A percentile compares a stretch with the other conserved stretches of the same genome.
Conservation (phyloP, 1,284 basidiomycete genomes). For the Microbotryum intermedium region DNA sequence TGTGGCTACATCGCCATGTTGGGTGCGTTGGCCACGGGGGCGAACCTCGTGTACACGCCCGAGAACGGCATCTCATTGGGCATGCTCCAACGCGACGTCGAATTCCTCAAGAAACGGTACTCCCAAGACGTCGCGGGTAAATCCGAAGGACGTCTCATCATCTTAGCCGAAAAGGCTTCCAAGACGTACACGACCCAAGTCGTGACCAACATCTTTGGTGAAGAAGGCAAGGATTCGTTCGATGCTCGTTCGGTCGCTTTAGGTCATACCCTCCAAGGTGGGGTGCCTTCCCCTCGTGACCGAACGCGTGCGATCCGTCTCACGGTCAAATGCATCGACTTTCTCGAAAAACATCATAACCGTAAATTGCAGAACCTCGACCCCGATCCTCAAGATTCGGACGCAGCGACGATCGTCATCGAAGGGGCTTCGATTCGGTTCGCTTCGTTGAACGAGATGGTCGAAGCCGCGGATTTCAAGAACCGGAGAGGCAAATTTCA, state of each 20-base stretch:
- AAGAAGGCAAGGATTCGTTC: conserved; percentile 84
- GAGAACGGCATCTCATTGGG: conserved; percentile 81
- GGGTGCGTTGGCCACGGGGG: conserved; percentile 88
- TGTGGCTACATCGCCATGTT: conserved; percentile 93
- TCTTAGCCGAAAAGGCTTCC: conserved; percentile 79
- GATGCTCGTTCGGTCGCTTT: conserved; percentile 88
- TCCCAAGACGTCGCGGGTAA: conserved; percentile 77
- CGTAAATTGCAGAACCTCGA: conserved; percentile 11
- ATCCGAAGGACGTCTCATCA: conserved; percentile 84
- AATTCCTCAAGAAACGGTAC: conserved; percentile 81
- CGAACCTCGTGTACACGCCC: conserved; percentile 86
- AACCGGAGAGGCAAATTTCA: conserved; percentile 67
- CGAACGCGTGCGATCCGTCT: conserved; percentile 83
- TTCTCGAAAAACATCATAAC: conserved; percentile 71
- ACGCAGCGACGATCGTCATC: conserved; percentile 82
- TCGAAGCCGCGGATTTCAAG: conserved; percentile 78
- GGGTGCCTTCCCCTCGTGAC: conserved; percentile 87
- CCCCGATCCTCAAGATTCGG: conserved; percentile 44
- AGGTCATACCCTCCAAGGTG: conserved; percentile 93
- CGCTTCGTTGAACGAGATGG: conserved; percentile 76
- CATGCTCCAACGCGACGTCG: conserved; percentile 72
- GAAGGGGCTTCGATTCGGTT: conserved; percentile 69
- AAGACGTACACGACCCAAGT: conserved; percentile 84
- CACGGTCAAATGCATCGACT: conserved; percentile 84
- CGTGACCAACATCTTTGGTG: conserved; percentile 86